phyloP scores from a whole-genome alignment of 768 basidiomycete species.

The Phlegmacium glaucopus region DNA sequence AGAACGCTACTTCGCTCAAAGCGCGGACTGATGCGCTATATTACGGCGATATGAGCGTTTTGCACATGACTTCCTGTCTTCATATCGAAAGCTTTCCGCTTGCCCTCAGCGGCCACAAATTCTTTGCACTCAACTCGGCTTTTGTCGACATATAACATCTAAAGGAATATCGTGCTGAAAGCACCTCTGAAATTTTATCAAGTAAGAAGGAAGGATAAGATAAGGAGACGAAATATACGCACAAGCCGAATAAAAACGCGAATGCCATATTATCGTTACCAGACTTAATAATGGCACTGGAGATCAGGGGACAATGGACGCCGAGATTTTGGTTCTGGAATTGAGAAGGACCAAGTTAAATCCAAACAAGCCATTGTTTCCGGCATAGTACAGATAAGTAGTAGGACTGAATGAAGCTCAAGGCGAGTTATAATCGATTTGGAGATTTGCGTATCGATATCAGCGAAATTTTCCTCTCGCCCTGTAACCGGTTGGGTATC shows the following conservation, averaged over 20 bases:
- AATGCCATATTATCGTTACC: slow-evolving; percentile 75
- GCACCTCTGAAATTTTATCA: slow-evolving; percentile 35
- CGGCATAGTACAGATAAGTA: slow-evolving; percentile 62
- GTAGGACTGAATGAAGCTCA: slow-evolving; percentile 59
- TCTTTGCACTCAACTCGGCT: slow-evolving; percentile 60
- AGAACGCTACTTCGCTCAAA: neutral
- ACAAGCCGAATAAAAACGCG: slow-evolving; percentile 69
- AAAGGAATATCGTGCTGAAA: slow-evolving; percentile 56
- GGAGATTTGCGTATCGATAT: no score
- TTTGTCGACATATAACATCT: slow-evolving; percentile 61
- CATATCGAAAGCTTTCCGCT: slow-evolving; percentile 22
- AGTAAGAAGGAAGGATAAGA: neutral
- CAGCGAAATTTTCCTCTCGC: no score
- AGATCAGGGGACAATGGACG: slow-evolving; percentile 74
- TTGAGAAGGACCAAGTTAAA: slow-evolving; percentile 72
- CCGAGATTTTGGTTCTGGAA: slow-evolving; percentile 77
- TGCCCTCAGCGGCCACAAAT: slow-evolving; percentile 53
- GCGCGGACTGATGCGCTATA: no score
- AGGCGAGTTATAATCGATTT: slow-evolving; percentile 39
- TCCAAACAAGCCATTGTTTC: slow-evolving; percentile 66
- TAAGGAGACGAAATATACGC: slow-evolving; percentile 20
- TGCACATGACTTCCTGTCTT: neutral
- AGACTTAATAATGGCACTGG: slow-evolving; percentile 69
- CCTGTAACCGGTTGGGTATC: neutral
- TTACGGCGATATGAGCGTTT: neutral